phyloP scores from a whole-genome alignment of 441 rosid genomes.

The Arabidopsis hybrid region DNA sequence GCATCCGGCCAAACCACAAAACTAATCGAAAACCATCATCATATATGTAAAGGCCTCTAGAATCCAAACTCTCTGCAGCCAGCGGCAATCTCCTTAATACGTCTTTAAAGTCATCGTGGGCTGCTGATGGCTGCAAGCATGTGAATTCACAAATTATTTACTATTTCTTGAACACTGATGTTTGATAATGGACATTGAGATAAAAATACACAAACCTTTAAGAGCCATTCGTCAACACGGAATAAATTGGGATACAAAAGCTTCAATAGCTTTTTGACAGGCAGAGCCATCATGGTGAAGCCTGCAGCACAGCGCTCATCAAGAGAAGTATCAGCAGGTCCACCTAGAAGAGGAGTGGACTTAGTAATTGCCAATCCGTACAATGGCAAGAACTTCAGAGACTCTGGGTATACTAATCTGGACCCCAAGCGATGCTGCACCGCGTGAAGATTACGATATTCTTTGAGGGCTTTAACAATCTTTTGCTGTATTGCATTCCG shows the following conservation, averaged over 20 bases:
- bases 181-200: constrained; percentile 8
- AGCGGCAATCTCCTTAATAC: constrained; percentile 65
- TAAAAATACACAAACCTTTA: constrained; percentile 58
- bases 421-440: constrained; percentile 96
- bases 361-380: constrained; percentile 89
- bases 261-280: constrained; percentile 86
- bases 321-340: constrained; percentile 84
- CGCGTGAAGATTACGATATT: constrained; percentile 85
- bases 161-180: constrained; percentile 28
- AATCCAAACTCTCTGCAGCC: constrained; percentile 86
- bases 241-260: constrained; percentile 85
- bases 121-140: constrained; percentile 63
- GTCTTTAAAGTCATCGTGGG: constrained; percentile 51
- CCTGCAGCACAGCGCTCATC: constrained; percentile 97
- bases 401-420: constrained; percentile 93
- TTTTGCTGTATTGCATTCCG: constrained; percentile 75
- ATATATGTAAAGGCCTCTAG: constrained; percentile 87
- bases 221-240: constrained; percentile 84
- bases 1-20: constrained; percentile 95
- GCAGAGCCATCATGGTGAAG: constrained; percentile 89
- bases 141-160: constrained; percentile 25
- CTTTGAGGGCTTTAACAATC: constrained; percentile 92
- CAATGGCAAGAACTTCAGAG: constrained; percentile 80
- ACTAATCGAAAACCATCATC: constrained; percentile 91
- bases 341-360: constrained; percentile 86